Evolutionary conservation across 2,329 filamentous ascomycete genomes (phyloP), one percentile per base, ranked within the genome.

Genomic region (Ploettnerulaceae sp.): DNA sequence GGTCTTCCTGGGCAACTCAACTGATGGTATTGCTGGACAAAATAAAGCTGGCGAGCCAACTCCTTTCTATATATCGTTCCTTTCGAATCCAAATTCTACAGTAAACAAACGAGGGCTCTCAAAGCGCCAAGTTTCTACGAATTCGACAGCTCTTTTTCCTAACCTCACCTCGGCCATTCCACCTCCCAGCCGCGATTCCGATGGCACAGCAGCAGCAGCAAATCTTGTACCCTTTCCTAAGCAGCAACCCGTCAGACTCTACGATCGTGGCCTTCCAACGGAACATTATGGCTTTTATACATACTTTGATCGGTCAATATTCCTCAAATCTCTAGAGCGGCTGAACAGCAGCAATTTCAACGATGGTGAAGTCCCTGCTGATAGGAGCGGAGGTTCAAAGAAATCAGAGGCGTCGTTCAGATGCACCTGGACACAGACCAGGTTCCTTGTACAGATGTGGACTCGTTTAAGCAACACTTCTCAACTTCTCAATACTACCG

Each of bases 271-370:
- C 14, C 72, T 86, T 21, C 70, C 76, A 2, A 84, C 83, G 0
- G 91, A 97, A 65, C 89, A 95, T 67, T 96, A 94, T 66, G 89
- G 88, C 2, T 96, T 96, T 69, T 96, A 95, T 69, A 86, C 79
- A 0, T 94, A 95, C 71, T 97, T 86, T 66, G 82, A 89, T 67
- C 87, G 89, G 55, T 85, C 84, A 7, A 87, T 95, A 53, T 95
- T 91, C 70, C 73, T 95, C 52, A 80, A 82, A 57, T 81, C 79
- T 12, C 68, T 74, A 8, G 66, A 67, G 0, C 64, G 69, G 1
- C 62, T 78, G 48, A 74, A 75, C 52, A 60, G 61, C n/a, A 60
- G 59, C 20, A 71, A 71, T 25, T 52, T 61, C 12, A 61, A 62
- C 11, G 62, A 68, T n/a, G 63, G 62, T 6, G 62, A 68, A 38